Conservation (phyloP, 2,329 filamentous ascomycete species). For the Aureobasidium vineae region DNA sequence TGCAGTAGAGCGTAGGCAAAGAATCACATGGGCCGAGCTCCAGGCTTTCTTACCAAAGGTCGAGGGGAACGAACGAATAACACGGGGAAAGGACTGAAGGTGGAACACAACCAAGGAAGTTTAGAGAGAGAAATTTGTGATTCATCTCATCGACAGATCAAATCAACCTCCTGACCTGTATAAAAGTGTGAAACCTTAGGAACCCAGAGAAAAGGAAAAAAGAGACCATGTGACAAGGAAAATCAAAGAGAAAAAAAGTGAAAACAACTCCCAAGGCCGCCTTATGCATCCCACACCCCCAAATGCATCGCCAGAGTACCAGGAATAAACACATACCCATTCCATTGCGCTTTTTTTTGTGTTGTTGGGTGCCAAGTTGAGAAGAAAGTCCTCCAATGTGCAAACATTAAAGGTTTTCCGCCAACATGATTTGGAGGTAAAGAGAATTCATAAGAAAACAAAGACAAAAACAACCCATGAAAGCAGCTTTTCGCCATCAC, state of each 20-base stretch:
- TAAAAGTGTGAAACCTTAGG: neutral
- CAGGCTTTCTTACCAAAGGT: too few relatives aligned
- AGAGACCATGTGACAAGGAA: neutral
- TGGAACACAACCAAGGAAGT: neutral
- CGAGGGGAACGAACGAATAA: neutral
- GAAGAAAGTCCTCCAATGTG: neutral
- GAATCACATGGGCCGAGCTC: too few relatives aligned
- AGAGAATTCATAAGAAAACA: neutral
- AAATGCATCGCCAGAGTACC: neutral
- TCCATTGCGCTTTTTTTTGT: slow-evolving; percentile 1
- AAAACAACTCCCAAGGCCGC: neutral
- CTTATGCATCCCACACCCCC: slow-evolving; percentile 3
- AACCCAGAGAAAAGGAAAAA: neutral
- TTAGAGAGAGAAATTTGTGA: neutral
- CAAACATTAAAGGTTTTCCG: neutral
- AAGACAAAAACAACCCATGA: neutral
- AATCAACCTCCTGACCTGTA: neutral
- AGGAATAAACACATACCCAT: neutral
- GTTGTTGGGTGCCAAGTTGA: neutral
- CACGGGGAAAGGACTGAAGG: neutral
- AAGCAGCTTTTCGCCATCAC: slow-evolving; percentile 10
- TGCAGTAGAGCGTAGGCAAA: too few relatives aligned
- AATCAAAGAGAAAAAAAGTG: neutral
- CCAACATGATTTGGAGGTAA: neutral
- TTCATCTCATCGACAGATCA: neutral